Evolutionary conservation across 2,329 filamentous ascomycete genomes (phyloP).

Genomic region (Ophiostoma sp.): DNA sequence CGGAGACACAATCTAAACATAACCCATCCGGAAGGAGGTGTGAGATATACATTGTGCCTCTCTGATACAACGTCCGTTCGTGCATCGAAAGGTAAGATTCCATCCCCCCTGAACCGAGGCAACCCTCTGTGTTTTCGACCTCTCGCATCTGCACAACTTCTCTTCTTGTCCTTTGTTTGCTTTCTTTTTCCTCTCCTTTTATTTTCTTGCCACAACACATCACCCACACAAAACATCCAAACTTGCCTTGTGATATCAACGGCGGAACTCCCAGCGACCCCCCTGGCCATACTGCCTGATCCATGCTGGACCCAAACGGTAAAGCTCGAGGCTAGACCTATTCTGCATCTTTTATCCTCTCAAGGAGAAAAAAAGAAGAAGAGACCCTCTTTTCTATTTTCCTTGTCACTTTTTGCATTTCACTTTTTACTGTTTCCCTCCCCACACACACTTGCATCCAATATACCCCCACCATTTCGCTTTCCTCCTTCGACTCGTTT

Average conservation of each 20-base stretch:
- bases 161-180: not conserved
- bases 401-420: not conserved
- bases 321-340: slow-evolving; percentile 5
- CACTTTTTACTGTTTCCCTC: not conserved
- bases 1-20: not conserved
- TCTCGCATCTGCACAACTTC: no score
- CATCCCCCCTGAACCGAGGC: not conserved
- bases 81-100: slow-evolving; percentile 9
- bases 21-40: not conserved
- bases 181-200: not conserved
- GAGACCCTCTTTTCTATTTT: not conserved
- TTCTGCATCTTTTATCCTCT: not conserved
- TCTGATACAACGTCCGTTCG: not conserved
- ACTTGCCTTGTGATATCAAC: not conserved
- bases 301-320: not conserved
- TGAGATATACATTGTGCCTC: not conserved
- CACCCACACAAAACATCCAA: not conserved
- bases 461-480: slow-evolving; percentile 16
- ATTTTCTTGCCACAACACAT: not conserved
- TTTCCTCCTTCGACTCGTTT: not conserved
- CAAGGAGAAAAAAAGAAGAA: not conserved
- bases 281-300: slow-evolving; percentile 1
- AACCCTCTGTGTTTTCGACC: not conserved
- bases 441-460: slow-evolving; percentile 22
- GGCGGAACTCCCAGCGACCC: not conserved